Percentiles rank a stretch among this genome's conserved stretches.
These are phyloP conservation scores for Boletales sp. DNA, from an alignment of 768 basidiomycete genomes.

Conservation along the genomic window DNA sequence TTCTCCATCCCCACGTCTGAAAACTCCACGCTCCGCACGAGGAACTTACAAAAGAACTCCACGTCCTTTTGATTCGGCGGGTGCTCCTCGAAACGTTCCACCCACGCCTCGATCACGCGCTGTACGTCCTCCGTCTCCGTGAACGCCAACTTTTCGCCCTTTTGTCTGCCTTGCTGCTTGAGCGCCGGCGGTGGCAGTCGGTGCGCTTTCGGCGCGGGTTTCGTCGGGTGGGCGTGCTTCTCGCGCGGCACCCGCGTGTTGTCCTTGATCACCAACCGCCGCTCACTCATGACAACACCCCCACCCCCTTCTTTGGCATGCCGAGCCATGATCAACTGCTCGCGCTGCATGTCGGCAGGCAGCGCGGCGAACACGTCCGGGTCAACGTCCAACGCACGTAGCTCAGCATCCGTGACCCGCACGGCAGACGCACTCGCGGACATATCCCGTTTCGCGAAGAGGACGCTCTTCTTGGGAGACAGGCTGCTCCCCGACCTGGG, in stretches of 20 bases:
- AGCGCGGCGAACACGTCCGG: conserved; percentile 63
- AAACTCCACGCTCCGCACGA: conserved; percentile 65
- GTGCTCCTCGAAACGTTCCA: conserved; percentile 54
- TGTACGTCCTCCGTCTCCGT: conserved; percentile 72
- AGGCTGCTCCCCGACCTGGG: conserved; percentile 46
- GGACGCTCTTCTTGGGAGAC: conserved; percentile 34
- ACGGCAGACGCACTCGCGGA: conserved; percentile 29
- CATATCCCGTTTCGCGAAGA: conserved; percentile 36
- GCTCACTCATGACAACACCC: conserved; percentile 36
- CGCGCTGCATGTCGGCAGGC: conserved; percentile 65
- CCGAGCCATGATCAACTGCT: conserved; percentile 64
- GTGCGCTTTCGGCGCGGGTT: conserved; percentile 55
- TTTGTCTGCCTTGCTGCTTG: conserved; percentile 49
- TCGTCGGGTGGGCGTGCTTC: conserved; percentile 35
- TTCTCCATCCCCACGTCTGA: conserved; percentile 68
- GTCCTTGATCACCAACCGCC: conserved; percentile 50
- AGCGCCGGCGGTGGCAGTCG: conserved; percentile 49
- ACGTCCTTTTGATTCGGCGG: conserved; percentile 75
- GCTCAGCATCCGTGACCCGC: conserved; percentile 51
- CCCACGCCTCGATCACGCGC: conserved; percentile 70
- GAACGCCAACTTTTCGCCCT: conserved; percentile 54
- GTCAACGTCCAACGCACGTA: conserved; percentile 68
- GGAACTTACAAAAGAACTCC: conserved; percentile 67
- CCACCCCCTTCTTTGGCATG: conserved; percentile 35
- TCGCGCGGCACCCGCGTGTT: conserved; percentile 26